Base-by-base conservation (phyloP, 257 asterid genomes). In the Capsicum chinense region DNA sequence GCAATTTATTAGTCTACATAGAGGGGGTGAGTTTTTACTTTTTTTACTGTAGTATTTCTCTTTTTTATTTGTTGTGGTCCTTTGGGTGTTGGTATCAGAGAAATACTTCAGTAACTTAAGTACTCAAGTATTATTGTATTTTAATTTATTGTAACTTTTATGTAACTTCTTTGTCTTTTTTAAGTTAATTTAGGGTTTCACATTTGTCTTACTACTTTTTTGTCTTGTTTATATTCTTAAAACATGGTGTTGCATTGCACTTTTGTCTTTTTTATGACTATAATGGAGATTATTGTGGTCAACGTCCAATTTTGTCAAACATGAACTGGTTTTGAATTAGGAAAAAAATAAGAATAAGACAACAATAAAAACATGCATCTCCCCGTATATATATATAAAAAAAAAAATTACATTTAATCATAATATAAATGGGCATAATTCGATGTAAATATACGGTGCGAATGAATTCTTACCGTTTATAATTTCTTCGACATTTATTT, bases 1-100 rank as follows among this genome's bases (percentile, higher is more conserved):
- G 13, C 26, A 3, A 21, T 76, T 44, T 17, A 3, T 39, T 39
- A 39, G 44, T 73, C 11, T 47, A 5, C 17, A 8, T 17, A 12
- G 35, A 6, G 39, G 39, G 59, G 17, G 1, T 33, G 17, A 19
- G 3, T 50, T 48, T 74, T 50, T 19, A 48, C 80, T 71, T 48
- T 11, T 73, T 47, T 48, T 7, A 50, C 81, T 74, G 19, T 74
- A 21, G 81, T 21, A 21, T 74, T 74, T 74, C 80, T 74, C 60
- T 9, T 1, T 9, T 0, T 21, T 48, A 74, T 19, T 48, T 73
- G 1, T 50, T 19, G 9, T 26, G 33, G 33, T 35, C 19, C 9
- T 74, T 19, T 3, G 50, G 21, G 21, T 50, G 81, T 50, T 21
- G 80, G 50, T 21, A 74, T 50, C 5, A 50, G 81, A 76, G 81